Evolutionary conservation across 1,284 basidiomycete genomes (phyloP).

Genomic region (Retiboletus flavoniger): DNA sequence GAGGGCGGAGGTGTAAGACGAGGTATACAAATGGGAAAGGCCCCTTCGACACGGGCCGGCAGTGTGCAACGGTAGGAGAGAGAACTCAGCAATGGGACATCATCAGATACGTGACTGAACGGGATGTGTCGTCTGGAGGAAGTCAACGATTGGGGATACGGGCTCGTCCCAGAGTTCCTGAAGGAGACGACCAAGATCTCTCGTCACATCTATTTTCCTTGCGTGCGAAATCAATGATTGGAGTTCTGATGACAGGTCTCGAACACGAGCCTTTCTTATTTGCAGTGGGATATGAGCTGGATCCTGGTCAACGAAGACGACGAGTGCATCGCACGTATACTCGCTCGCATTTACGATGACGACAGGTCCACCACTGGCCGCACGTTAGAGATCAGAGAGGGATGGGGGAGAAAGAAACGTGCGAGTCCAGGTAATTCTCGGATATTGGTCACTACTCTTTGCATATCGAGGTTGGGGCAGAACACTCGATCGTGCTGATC

Average conservation of each 20-base stretch:
- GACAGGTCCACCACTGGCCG: neutral
- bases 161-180: conserved; percentile 26
- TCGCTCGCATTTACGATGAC: neutral
- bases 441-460: neutral
- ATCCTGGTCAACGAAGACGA: neutral
- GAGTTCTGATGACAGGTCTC: neutral
- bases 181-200: conserved; percentile 5
- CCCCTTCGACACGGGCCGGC: too few species aligned
- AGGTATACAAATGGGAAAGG: neutral
- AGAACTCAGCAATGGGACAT: too few species aligned
- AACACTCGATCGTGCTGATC: neutral
- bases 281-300: neutral
- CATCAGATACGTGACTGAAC: neutral
- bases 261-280: neutral
- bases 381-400: too few species aligned
- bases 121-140: neutral
- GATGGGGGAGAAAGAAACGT: too few species aligned
- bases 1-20: neutral
- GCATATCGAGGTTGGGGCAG: neutral
- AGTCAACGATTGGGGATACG: conserved; percentile 12
- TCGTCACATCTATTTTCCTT: neutral
- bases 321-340: neutral
- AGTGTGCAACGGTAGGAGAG: too few species aligned
- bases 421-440: neutral
- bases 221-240: neutral